A percentile compares a stretch with the other conserved stretches of the same genome.
Evolutionary conservation across 768 basidiomycete species (phyloP).

Genomic region (Podaxis sp.): DNA sequence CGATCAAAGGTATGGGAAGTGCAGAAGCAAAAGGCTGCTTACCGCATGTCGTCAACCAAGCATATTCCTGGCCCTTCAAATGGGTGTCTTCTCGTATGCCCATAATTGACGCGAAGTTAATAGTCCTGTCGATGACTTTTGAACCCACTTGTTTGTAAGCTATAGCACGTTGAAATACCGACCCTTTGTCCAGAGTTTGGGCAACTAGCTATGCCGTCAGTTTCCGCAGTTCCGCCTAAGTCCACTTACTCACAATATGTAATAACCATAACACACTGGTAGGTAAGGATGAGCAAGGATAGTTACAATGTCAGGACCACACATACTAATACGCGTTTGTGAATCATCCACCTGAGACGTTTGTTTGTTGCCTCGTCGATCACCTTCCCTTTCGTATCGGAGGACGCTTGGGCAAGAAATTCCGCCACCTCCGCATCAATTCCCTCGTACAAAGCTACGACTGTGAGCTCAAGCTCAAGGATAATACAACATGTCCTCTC

Average conservation of each 20-base stretch:
- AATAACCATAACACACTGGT: slow-evolving; percentile 39
- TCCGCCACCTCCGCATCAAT: slow-evolving; percentile 44
- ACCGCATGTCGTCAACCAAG: slow-evolving; percentile 45
- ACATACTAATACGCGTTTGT: slow-evolving; percentile 39
- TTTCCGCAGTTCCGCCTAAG: background rate
- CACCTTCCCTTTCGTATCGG: slow-evolving; percentile 20
- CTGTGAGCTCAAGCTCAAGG: background rate
- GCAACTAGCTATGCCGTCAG: slow-evolving; percentile 23
- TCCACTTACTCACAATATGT: slow-evolving; percentile 32
- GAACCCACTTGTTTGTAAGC: background rate
- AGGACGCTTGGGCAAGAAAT: slow-evolving; percentile 31
- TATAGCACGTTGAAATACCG: slow-evolving; percentile 19
- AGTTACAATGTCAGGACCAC: background rate
- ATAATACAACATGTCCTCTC: too few relatives aligned
- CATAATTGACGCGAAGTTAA: slow-evolving; percentile 46
- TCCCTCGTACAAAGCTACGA: slow-evolving; percentile 13
- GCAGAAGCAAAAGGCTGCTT: slow-evolving; percentile 8
- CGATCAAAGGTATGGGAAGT: background rate
- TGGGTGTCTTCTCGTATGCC: slow-evolving; percentile 38
- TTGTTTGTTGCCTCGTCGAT: slow-evolving; percentile 40
- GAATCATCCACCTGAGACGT: slow-evolving; percentile 40
- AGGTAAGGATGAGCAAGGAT: background rate
- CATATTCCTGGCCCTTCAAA: slow-evolving; percentile 46
- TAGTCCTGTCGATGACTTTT: slow-evolving; percentile 23
- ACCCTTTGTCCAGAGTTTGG: slow-evolving; percentile 41